phyloP scores from a whole-genome alignment of 805 yeast species.

The Saturnispora gosingensis region DNA sequence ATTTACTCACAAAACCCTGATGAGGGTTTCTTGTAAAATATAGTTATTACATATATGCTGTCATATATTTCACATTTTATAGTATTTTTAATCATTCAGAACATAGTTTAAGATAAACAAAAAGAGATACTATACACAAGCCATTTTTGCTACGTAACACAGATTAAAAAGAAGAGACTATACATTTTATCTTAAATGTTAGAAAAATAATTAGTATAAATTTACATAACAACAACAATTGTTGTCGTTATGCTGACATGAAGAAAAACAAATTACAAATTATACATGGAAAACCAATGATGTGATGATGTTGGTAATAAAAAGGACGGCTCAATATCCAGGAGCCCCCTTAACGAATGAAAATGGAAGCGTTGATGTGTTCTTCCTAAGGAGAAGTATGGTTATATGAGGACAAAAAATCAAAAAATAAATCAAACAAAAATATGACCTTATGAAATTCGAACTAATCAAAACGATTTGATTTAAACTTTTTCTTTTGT shows the following conservation, averaged over 20 bases:
- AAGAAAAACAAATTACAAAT: not conserved
- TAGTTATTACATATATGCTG: too few relatives aligned
- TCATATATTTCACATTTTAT: too few relatives aligned
- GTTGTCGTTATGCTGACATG: not conserved
- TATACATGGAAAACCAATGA: not conserved
- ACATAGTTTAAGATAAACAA: too few relatives aligned
- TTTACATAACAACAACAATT: not conserved
- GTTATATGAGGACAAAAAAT: not conserved
- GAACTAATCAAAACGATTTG: slow-evolving; percentile 8
- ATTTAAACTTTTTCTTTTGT: slow-evolving; percentile 16
- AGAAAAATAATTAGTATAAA: too few relatives aligned
- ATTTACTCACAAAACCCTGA: too few relatives aligned
- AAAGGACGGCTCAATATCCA: not conserved
- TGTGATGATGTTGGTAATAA: not conserved
- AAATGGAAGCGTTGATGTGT: not conserved
- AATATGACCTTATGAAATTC: not conserved
- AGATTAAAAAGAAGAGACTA: too few relatives aligned
- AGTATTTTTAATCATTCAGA: too few relatives aligned
- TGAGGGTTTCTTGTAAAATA: too few relatives aligned
- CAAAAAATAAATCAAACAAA: not conserved
- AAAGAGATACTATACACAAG: too few relatives aligned
- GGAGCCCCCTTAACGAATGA: not conserved
- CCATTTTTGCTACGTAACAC: too few relatives aligned
- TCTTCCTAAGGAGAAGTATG: not conserved
- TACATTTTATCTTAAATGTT: not conserved